Evolutionary conservation across 257 asterid genomes (phyloP).

Genomic region (Pogostemon cablin): DNA sequence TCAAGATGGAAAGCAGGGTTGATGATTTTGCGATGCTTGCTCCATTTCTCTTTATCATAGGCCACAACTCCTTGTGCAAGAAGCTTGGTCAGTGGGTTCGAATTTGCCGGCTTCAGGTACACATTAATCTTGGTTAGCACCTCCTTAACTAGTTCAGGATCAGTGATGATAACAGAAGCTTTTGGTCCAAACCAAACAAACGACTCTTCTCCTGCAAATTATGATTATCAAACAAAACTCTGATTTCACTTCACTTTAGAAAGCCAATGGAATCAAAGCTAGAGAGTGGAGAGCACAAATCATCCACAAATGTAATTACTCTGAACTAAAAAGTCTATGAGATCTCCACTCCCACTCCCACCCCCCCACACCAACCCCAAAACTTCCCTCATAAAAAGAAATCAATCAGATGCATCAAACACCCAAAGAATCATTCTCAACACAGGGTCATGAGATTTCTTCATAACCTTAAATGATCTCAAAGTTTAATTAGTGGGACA

Average conservation of each 20-base stretch:
- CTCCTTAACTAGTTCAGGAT: constrained; percentile 49
- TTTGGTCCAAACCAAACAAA: constrained; percentile 50
- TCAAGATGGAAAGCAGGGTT: constrained; percentile 61
- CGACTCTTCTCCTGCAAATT: constrained; percentile 45
- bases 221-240: neutral
- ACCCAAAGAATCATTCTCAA: too few species aligned
- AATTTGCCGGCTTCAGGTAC: constrained; percentile 39
- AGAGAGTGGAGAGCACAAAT: too few species aligned
- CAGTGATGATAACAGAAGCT: constrained; percentile 39
- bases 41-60: constrained; percentile 55
- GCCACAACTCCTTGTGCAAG: constrained; percentile 40
- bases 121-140: constrained; percentile 40
- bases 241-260: too few species aligned
- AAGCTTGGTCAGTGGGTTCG: constrained; percentile 39
- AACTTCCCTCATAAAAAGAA: too few species aligned
- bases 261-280: too few species aligned
- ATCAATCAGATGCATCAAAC: too few species aligned
- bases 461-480: neutral
- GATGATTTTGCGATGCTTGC: constrained; percentile 49
- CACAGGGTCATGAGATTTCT: too few species aligned
- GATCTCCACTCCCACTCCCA: too few species aligned
- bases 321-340: too few species aligned
- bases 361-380: too few species aligned
- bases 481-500: neutral
- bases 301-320: too few species aligned